A percentile compares a stretch with the other conserved stretches of the same genome.
Evolutionary conservation across 129 eudicot genomes (phyloP).

Genomic region (Flaveria linearis): DNA sequence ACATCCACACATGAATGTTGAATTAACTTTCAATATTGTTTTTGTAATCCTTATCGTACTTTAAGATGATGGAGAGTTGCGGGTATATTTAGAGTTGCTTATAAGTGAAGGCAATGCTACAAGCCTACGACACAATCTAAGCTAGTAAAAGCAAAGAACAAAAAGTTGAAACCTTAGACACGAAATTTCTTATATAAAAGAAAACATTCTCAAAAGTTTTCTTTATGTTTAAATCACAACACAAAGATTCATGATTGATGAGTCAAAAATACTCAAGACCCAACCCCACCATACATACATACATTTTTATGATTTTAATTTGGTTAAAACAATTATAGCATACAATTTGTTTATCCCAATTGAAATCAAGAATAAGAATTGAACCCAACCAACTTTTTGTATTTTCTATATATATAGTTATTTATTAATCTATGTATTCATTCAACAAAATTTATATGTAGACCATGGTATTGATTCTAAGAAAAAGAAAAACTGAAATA

Average conservation of each 20-base stretch:
- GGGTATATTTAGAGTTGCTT: slow-evolving; percentile 30
- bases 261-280: slow-evolving; percentile 47
- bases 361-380: no score
- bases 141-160: slow-evolving; percentile 21
- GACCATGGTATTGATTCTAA: neutral
- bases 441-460: neutral
- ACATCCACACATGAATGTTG: no score
- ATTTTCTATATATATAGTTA: neutral
- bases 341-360: neutral
- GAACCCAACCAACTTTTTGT: no score
- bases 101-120: slow-evolving; percentile 26
- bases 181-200: neutral
- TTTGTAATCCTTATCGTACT: no score
- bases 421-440: neutral
- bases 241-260: slow-evolving; percentile 62
- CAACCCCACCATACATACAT: neutral
- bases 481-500: slow-evolving; percentile 2
- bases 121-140: slow-evolving; percentile 27
- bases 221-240: slow-evolving; percentile 44
- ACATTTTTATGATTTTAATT: neutral
- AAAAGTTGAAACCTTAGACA: slow-evolving; percentile 18
- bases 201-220: slow-evolving; percentile 28
- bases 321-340: neutral
- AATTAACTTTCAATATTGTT: no score
- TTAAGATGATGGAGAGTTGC: slow-evolving; percentile 14